A percentile compares a stretch with the other conserved stretches of the same genome.
Conservation (phyloP, 1,284 basidiomycete genomes). For the Dichomitus squalens region DNA sequence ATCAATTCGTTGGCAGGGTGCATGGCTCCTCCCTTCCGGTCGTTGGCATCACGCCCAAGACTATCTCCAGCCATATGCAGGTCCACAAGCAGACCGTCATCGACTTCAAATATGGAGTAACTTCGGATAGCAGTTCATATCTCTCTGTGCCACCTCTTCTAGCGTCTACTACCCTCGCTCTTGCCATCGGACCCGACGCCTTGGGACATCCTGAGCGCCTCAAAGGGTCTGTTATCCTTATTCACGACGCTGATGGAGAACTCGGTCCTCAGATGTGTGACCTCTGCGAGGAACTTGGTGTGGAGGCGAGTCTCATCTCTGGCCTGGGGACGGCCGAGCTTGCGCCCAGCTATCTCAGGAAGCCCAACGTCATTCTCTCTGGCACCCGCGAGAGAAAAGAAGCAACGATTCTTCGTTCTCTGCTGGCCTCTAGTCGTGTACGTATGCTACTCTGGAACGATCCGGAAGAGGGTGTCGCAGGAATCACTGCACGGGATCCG, state of each 20-base stretch:
- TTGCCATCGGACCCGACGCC: slow-evolving; percentile 7
- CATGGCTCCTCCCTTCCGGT: slow-evolving; percentile 6
- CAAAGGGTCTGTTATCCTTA: slow-evolving; percentile 1
- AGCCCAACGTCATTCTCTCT: slow-evolving; percentile 17
- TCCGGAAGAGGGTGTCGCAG: slow-evolving; percentile 7
- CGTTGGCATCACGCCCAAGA: slow-evolving; percentile 10
- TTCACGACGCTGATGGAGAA: slow-evolving; percentile 8
- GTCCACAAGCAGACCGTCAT: slow-evolving; percentile 8
- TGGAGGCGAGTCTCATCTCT: neutral
- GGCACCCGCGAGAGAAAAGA: slow-evolving; percentile 6
- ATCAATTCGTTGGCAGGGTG: slow-evolving; percentile 13
- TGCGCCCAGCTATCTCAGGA: neutral
- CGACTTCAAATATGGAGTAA: neutral
- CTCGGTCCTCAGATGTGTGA: slow-evolving; percentile 9
- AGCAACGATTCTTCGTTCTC: neutral
- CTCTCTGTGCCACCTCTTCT: neutral
- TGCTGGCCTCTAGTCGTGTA: neutral
- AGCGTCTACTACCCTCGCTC: slow-evolving; percentile 3
- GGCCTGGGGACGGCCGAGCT: neutral
- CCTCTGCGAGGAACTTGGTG: slow-evolving; percentile 1
- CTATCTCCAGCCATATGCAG: slow-evolving; percentile 11
- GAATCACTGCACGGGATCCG: slow-evolving; percentile 9
- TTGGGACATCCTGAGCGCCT: slow-evolving; percentile 18
- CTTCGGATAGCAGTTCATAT: neutral
- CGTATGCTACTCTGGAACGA: slow-evolving; percentile 20